A percentile compares a stretch with the other conserved stretches of the same genome.
Evolutionary conservation across 106 monocot species (phyloP).

Genomic region (Triglochin maritima): DNA sequence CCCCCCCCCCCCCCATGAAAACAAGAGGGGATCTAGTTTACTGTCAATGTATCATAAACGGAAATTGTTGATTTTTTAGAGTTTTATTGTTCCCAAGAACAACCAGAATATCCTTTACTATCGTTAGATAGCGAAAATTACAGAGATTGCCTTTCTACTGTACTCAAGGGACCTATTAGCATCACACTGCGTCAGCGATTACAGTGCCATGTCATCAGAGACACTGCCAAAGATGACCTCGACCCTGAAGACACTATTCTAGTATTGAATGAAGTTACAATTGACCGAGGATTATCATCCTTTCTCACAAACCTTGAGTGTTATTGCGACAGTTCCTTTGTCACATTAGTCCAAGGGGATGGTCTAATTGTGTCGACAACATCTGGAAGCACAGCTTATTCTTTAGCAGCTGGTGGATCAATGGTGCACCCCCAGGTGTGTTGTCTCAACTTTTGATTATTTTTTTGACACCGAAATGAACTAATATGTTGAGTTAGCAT

Average conservation of each 20-base stretch:
- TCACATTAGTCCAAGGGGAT: conserved; percentile 94
- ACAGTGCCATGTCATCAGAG: conserved; percentile 85
- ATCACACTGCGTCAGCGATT: conserved; percentile 84
- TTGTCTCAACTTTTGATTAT: not conserved
- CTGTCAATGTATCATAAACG: not conserved
- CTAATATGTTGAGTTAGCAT: not conserved
- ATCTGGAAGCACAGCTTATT: conserved; percentile 99
- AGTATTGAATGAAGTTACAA: conserved; percentile 94
- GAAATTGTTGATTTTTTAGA: not conserved
- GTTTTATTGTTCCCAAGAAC: not conserved
- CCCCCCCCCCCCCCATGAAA: too few species aligned
- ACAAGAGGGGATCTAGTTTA: too few species aligned
- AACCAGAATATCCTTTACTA: conserved; percentile 27
- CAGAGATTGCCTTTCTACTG: conserved; percentile 45
- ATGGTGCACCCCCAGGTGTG: conserved; percentile 99
- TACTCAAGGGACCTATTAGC: conserved; percentile 74
- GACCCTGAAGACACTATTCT: conserved; percentile 78
- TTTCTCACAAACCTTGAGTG: conserved; percentile 96
- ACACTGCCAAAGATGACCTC: conserved; percentile 70
- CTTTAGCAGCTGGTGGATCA: conserved; percentile 95
- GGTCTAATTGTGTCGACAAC: conserved; percentile 95
- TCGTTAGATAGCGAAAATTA: conserved; percentile 78
- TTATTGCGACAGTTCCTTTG: conserved; percentile 94
- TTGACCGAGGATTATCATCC: conserved; percentile 93
- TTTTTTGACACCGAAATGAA: not conserved